Conservation (phyloP, 768 basidiomycete genomes). For the Boletus eberwhitei region DNA sequence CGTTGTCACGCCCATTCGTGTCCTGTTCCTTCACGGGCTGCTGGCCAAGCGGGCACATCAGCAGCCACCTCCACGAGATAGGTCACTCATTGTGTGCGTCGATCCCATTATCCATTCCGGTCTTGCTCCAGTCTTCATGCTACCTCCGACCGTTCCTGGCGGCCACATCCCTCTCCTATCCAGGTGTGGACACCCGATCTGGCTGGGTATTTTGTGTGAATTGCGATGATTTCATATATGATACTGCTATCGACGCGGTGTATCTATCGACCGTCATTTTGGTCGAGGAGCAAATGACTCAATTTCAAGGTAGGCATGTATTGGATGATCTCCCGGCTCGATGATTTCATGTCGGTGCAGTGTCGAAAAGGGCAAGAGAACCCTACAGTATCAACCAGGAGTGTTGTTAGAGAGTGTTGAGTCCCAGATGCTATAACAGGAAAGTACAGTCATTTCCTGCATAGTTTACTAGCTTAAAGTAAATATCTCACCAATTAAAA, state of each 20-base stretch:
- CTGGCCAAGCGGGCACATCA: conserved; percentile 59
- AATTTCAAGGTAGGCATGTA: conserved; percentile 42
- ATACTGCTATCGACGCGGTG: conserved; percentile 47
- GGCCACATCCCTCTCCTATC: neutral
- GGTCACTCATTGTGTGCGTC: conserved; percentile 67
- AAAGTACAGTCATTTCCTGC: too few species aligned
- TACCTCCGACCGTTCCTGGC: neutral
- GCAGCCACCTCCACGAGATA: conserved; percentile 51
- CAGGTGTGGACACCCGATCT: conserved; percentile 71
- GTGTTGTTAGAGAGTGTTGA: too few species aligned
- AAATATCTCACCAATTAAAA: too few species aligned
- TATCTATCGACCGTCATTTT: conserved; percentile 43
- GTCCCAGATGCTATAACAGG: too few species aligned
- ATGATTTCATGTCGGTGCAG: conserved; percentile 18
- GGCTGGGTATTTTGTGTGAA: conserved; percentile 72
- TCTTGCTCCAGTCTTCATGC: neutral
- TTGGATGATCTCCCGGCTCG: neutral
- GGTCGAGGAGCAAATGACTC: conserved; percentile 59
- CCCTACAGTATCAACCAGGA: conserved; percentile 45
- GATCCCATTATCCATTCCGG: neutral
- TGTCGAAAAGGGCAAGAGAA: conserved; percentile 41
- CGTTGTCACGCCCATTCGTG: conserved; percentile 62
- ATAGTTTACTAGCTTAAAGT: too few species aligned
- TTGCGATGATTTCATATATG: conserved; percentile 76
- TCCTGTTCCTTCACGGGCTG: conserved; percentile 71